Conservation (phyloP, 768 basidiomycete genomes). For the Tricholoma furcatifolium region DNA sequence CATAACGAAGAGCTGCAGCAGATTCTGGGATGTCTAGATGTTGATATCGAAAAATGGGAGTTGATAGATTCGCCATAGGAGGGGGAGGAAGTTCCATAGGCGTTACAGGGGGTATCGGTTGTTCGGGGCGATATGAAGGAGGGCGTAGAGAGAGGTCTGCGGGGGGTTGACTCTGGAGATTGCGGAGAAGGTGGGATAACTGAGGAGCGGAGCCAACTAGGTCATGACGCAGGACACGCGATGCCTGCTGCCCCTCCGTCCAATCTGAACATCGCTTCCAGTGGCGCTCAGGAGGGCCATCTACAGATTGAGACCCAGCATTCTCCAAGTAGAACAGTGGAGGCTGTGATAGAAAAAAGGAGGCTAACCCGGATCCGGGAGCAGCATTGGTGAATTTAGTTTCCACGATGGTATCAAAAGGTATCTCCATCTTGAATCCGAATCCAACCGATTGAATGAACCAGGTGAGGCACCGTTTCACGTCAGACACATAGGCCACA, state of each 20-base stretch:
- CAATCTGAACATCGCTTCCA: conserved; percentile 75
- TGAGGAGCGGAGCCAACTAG: conserved; percentile 64
- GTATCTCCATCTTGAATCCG: conserved; percentile 85
- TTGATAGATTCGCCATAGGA: conserved; percentile 30
- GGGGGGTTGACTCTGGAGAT: conserved; percentile 33
- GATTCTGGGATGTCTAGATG: conserved; percentile 18
- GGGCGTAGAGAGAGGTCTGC: conserved; percentile 35
- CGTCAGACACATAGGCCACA: conserved; percentile 72
- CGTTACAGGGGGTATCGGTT: conserved; percentile 21
- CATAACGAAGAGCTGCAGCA: conserved; percentile 19
- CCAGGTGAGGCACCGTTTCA: conserved; percentile 69
- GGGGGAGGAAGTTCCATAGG: conserved; percentile 40
- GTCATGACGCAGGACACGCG: conserved; percentile 59
- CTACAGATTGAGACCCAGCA: conserved; percentile 26
- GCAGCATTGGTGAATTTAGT: conserved; percentile 54
- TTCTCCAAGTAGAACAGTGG: conserved; percentile 71
- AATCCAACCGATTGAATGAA: conserved; percentile 71
- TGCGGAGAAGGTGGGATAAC: conserved; percentile 53
- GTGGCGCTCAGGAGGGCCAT: conserved; percentile 32
- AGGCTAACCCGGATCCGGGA: conserved; percentile 56
- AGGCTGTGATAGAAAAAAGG: conserved; percentile 63
- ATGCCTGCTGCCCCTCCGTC: conserved; percentile 74
- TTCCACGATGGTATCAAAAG: conserved; percentile 61
- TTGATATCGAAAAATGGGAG: conserved; percentile 26
- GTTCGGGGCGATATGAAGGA: conserved; percentile 33